Conservation (phyloP, 768 basidiomycete species). For the Trametes cingulata region DNA sequence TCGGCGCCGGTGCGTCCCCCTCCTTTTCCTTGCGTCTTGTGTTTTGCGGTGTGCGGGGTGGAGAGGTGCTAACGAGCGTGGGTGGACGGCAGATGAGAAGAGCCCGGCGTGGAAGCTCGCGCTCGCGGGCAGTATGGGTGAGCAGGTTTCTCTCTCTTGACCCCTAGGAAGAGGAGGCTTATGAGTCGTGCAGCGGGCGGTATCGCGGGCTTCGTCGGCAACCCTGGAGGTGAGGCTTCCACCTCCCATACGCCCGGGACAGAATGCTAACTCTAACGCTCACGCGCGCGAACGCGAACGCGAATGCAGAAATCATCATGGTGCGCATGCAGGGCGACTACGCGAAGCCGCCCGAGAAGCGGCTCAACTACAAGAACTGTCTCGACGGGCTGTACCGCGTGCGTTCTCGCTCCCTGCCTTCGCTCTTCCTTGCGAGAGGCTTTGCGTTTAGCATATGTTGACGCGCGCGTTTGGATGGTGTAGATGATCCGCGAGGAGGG, state of each 20-base stretch:
- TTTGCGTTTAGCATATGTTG: too few species aligned
- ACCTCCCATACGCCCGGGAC: not conserved
- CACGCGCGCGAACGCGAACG: not conserved
- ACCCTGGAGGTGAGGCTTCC: constrained; percentile 66
- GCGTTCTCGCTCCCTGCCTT: not conserved
- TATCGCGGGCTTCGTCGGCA: constrained; percentile 86
- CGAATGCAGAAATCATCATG: constrained; percentile 32
- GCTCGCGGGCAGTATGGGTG: constrained; percentile 83
- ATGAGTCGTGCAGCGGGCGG: constrained; percentile 59
- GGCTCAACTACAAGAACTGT: constrained; percentile 88
- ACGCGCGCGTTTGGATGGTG: not conserved
- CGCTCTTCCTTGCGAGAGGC: too few species aligned
- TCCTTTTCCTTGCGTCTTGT: too few species aligned
- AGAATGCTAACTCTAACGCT: not conserved
- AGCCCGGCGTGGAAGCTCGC: constrained; percentile 82
- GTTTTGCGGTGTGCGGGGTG: not conserved
- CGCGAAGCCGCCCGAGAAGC: constrained; percentile 83
- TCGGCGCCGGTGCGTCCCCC: constrained; percentile 62
- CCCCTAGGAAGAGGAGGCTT: not conserved
- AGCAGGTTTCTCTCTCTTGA: constrained; percentile 30
- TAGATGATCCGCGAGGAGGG: constrained; percentile 92
- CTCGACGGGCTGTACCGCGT: constrained; percentile 87
- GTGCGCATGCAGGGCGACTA: constrained; percentile 88
- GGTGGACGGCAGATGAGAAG: constrained; percentile 46
- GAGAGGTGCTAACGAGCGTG: not conserved